Evolutionary conservation across 148 eudicot genomes (phyloP).

Genomic region (Drosera capensis): DNA sequence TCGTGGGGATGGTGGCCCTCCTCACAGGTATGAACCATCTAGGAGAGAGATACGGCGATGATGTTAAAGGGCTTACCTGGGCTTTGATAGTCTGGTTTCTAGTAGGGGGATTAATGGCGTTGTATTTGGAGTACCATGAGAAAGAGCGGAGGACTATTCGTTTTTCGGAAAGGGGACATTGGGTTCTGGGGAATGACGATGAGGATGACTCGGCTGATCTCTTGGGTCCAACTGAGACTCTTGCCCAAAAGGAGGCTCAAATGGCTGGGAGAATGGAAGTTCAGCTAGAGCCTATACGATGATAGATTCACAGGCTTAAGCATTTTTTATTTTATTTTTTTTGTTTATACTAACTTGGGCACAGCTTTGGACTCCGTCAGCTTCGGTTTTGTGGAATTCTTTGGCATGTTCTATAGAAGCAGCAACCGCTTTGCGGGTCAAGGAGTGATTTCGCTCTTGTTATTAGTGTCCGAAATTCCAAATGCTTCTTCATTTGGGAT

Average conservation of each 20-base stretch:
- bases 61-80: constrained; percentile 55
- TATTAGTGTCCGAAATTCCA: too few species aligned
- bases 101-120: constrained; percentile 31
- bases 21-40: constrained; percentile 78
- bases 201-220: constrained; percentile 78
- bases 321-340: constrained; percentile 11
- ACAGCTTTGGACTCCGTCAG: too few species aligned
- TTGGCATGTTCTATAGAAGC: too few species aligned
- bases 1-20: constrained; percentile 62
- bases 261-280: constrained; percentile 58
- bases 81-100: constrained; percentile 75
- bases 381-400: too few species aligned
- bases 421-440: too few species aligned
- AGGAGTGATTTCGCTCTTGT: too few species aligned
- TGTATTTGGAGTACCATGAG: constrained; percentile 61
- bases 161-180: constrained; percentile 34
- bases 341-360: too few species aligned
- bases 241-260: constrained; percentile 33
- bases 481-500: too few species aligned
- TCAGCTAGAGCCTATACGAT: constrained; percentile 66
- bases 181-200: constrained; percentile 63
- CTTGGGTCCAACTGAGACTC: constrained; percentile 28
- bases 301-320: constrained; percentile 17
- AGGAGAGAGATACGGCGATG: constrained; percentile 72
- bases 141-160: constrained; percentile 24